Evolutionary conservation across 768 basidiomycete genomes (phyloP), one percentile per base, ranked within the genome.

Genomic region (Trametes coccinea): DNA sequence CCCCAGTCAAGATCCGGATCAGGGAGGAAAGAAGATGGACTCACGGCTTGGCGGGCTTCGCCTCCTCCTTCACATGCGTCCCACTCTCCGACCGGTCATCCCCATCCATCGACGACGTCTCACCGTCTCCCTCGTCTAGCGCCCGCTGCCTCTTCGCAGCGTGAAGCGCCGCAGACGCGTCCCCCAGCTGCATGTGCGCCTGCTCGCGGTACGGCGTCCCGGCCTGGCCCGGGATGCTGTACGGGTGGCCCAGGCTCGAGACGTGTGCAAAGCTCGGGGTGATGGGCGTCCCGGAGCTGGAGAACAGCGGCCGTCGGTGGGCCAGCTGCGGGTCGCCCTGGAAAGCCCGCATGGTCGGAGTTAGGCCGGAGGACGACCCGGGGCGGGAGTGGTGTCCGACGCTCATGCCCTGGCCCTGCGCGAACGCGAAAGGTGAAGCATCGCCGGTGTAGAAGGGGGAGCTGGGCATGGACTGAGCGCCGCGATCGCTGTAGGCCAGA

Each of bases 21-120:
- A 22, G 27, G 17, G 34, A 5, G 8, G 13, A 39, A 22, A 37
- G 47, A 43, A 27, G 29, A 53, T 4, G n/a, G 11, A 67, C 66
- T 61, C 60, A 67, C 66, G 66, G 62, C 58, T 64, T 67, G 14
- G 51, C 44, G 14, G 60, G 56, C 53, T 62, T 61, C 54, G 51
- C 62, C 13, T 56, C 61, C 16, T 57, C 65, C 59, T 66, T 61
- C 53, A 43, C 41, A 31, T 59, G 64, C 17, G 8, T 33, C 43
- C 47, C 54, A 4, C 47, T 51, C 14, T 64, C 66, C 49, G 59
- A 64, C 4, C 22, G 44, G 27, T 53, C 63, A 13, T 65, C 64
- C 11, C 64, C 64, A 3, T 61, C 57, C 48, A 48, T 56, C 40
- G 61, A 61, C 39, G 56, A 56, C 33, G 7, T 47, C 2, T 64